Evolutionary conservation across 768 basidiomycete genomes (phyloP), one percentile per base, ranked within the genome.

Genomic region (Phallus indusiatus): DNA sequence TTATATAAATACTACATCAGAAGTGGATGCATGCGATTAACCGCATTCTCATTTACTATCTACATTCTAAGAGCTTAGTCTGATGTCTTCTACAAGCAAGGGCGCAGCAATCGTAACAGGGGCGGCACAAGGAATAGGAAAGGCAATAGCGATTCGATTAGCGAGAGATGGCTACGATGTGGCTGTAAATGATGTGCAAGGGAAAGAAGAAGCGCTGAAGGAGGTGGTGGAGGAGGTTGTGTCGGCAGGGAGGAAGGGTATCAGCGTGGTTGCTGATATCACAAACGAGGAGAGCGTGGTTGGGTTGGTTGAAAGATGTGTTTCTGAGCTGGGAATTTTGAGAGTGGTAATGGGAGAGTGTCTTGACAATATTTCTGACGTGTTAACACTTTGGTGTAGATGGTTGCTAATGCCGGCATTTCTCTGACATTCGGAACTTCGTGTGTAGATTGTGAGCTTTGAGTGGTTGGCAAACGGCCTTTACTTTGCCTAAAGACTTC

Each of bases 81-180:
- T 28, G 28, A 28, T 28, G 28, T 28, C 28, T 7, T 2, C 28
- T 2, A 2, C 28, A 28, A 28, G 28, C 28, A 42, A 42, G 12
- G 42, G 56, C 54, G 49, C 67, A 34, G 67, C 69, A 1, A 63
- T 72, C 48, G 35, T 72, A 35, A 72, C 70, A 22, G 69, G 70
- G 17, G 64, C 68, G 1, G 65, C 66, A 0, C 69, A 67, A 53
- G 69, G 67, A 12, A 73, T 75, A 17, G 74, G 73, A 11, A 65
- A 66, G 1, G 52, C 51, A 12, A 72, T 74, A 18, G 71, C 74
- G 17, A 55, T 74, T 18, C 65, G 69, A 34, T 69, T 75, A 16
- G 74, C 73, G 0, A 61, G 53, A 7, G 71, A 74, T 20, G 74
- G 74, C 0, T 71, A 70, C 37, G 71, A 75, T 24, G 54, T 75